A percentile compares a stretch with the other conserved stretches of the same genome.
These are phyloP conservation scores for Vitis hybrid DNA, from an alignment of 177 flowering plant genomes.

Conservation along the genomic window DNA sequence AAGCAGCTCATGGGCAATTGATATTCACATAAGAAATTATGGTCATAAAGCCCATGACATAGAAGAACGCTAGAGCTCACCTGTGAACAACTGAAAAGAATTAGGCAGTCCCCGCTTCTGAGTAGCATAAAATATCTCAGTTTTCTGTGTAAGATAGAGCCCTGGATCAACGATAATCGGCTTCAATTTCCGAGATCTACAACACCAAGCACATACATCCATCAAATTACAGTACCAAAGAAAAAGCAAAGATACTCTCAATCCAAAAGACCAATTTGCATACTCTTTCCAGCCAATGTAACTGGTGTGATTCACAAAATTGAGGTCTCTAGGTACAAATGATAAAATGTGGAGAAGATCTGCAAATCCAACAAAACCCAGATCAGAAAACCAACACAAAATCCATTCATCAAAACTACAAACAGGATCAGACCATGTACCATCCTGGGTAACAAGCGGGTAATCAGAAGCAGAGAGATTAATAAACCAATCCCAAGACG, in stretches of 20 bases:
- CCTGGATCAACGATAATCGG: constrained; percentile 88
- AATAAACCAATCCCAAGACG: constrained; percentile 90
- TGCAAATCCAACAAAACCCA: constrained; percentile 30
- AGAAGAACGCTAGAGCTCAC: constrained; percentile 30
- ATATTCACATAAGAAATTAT: not conserved
- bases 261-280: constrained; percentile 13
- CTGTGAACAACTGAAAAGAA: constrained; percentile 76
- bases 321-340: constrained; percentile 76
- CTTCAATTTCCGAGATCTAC: constrained; percentile 64
- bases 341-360: constrained; percentile 94
- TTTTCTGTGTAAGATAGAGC: constrained; percentile 61
- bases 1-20: not conserved
- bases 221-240: not conserved
- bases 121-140: constrained; percentile 67
- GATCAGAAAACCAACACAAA: not conserved
- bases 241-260: not conserved
- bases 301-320: constrained; percentile 85
- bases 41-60: not conserved
- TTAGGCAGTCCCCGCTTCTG: constrained; percentile 80
- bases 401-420: constrained; percentile 1
- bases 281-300: constrained; percentile 95
- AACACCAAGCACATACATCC: constrained; percentile 4
- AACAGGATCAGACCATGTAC: constrained; percentile 27
- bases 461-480: constrained; percentile 69
- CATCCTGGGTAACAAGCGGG: constrained; percentile 94